A percentile compares a stretch with the other conserved stretches of the same genome.
Evolutionary conservation across 1,284 basidiomycete species (phyloP).

Genomic region (Hypsizygus ulmarius): DNA sequence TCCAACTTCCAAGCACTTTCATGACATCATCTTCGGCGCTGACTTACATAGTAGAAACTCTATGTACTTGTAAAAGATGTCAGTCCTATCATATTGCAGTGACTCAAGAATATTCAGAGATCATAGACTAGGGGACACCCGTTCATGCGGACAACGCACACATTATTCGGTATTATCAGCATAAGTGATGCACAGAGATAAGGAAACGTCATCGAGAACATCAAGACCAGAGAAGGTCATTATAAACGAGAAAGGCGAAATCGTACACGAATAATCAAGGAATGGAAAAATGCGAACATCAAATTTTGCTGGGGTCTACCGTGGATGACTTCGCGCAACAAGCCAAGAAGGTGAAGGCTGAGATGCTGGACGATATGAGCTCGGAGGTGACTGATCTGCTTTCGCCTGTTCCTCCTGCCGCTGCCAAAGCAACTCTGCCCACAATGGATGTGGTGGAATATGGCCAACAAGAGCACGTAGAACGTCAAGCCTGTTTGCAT

Average conservation of each 20-base stretch:
- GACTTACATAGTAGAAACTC: too few species aligned
- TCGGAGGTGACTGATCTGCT: slow-evolving; percentile 25
- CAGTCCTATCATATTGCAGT: too few species aligned
- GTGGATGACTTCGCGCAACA: slow-evolving; percentile 12
- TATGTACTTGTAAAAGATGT: too few species aligned
- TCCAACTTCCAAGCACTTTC: too few species aligned
- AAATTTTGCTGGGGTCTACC: slow-evolving; percentile 8
- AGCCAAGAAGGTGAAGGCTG: slow-evolving; percentile 20
- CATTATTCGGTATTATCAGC: slow-evolving; percentile 1
- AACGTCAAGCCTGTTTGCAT: slow-evolving; percentile 68
- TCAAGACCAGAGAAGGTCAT: slow-evolving; percentile 3
- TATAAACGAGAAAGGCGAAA: background rate
- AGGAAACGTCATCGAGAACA: slow-evolving; percentile 13
- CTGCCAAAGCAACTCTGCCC: slow-evolving; percentile 87
- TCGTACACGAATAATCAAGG: slow-evolving; percentile 5
- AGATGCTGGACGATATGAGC: slow-evolving; percentile 7
- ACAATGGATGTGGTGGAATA: slow-evolving; percentile 86
- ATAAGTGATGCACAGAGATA: background rate
- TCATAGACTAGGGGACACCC: background rate
- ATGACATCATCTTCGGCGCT: too few species aligned
- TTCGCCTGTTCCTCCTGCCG: slow-evolving; percentile 53
- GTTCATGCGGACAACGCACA: slow-evolving; percentile 3
- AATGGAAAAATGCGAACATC: background rate
- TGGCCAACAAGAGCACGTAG: slow-evolving; percentile 78
- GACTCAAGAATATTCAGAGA: background rate